Conservation (phyloP, 2,329 filamentous ascomycete genomes). For the Talaromyces sp. region DNA sequence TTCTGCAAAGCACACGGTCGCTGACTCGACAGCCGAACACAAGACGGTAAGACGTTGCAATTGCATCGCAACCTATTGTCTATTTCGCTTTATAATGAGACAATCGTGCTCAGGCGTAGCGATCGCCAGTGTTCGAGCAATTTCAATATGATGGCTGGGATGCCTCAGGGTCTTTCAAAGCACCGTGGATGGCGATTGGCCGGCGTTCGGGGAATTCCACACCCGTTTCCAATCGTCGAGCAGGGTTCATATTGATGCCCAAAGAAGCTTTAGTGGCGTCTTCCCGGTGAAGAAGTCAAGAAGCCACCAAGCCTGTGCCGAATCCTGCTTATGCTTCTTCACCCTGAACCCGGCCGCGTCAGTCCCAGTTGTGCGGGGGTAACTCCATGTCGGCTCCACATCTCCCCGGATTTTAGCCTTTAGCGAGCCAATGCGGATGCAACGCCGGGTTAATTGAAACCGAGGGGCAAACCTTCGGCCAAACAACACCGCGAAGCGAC, state of each 20-base stretch:
- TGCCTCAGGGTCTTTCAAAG: no score
- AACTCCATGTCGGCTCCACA: slow-evolving; percentile 6
- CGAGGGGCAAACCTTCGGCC: slow-evolving; percentile 13
- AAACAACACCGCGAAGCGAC: slow-evolving; percentile 7
- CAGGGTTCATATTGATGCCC: not conserved
- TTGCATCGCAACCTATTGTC: not conserved
- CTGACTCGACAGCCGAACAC: not conserved
- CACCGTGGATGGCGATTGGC: no score
- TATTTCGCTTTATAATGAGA: not conserved
- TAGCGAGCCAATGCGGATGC: slow-evolving; percentile 3
- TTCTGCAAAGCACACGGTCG: not conserved
- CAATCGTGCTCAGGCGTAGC: not conserved
- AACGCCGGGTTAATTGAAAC: slow-evolving; percentile 12
- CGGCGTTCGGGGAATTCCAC: not conserved
- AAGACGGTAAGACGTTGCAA: not conserved
- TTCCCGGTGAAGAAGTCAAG: not conserved
- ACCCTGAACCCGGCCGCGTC: not conserved
- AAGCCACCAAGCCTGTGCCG: slow-evolving; percentile 4
- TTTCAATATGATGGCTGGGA: not conserved
- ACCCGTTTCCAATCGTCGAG: not conserved
- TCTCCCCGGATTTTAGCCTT: slow-evolving; percentile 4
- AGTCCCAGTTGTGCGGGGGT: not conserved
- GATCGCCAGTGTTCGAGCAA: not conserved
- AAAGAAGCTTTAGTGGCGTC: slow-evolving; percentile 1
- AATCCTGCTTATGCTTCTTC: not conserved